Evolutionary conservation across 106 monocot genomes (phyloP).

Genomic region (Triglochin maritima): DNA sequence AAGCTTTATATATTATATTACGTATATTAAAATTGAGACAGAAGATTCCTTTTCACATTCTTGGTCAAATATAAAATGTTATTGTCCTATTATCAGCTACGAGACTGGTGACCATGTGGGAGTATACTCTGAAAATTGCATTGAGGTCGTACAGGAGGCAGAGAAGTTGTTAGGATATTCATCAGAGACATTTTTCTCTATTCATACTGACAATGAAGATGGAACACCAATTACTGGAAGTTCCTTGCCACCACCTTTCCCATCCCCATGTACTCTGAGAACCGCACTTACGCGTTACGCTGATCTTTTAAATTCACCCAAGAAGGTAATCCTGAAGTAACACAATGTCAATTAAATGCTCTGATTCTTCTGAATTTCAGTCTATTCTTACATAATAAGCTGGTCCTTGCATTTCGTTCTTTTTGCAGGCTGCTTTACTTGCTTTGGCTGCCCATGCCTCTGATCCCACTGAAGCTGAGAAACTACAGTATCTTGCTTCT

Average conservation of each 20-base stretch:
- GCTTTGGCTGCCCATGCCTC: slow-evolving; percentile 77
- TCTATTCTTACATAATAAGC: no score
- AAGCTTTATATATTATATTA: no score
- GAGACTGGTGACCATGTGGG: slow-evolving; percentile 84
- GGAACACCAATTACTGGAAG: slow-evolving; percentile 41
- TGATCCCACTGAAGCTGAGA: slow-evolving; percentile 64
- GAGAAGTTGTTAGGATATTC: slow-evolving; percentile 42
- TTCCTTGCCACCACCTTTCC: slow-evolving; percentile 53
- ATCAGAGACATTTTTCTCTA: slow-evolving; percentile 46
- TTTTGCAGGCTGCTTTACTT: slow-evolving; percentile 44
- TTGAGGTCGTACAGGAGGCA: slow-evolving; percentile 54
- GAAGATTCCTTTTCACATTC: no score
- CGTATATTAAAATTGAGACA: no score
- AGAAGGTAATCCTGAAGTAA: slow-evolving; percentile 27
- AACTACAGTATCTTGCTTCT: slow-evolving; percentile 51
- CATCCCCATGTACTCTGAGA: slow-evolving; percentile 62
- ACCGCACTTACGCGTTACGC: slow-evolving; percentile 56
- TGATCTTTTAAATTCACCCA: slow-evolving; percentile 65
- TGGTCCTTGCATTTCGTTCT: no score
- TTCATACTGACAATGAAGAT: slow-evolving; percentile 71
- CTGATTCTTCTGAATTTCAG: no score
- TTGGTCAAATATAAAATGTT: no score
- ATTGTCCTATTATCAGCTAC: slow-evolving; percentile 24
- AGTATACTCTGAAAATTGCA: slow-evolving; percentile 51
- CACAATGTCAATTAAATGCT: no score